Evolutionary conservation across 176 grass and related monocot species (phyloP).

Genomic region (Saccharum spontaneum): DNA sequence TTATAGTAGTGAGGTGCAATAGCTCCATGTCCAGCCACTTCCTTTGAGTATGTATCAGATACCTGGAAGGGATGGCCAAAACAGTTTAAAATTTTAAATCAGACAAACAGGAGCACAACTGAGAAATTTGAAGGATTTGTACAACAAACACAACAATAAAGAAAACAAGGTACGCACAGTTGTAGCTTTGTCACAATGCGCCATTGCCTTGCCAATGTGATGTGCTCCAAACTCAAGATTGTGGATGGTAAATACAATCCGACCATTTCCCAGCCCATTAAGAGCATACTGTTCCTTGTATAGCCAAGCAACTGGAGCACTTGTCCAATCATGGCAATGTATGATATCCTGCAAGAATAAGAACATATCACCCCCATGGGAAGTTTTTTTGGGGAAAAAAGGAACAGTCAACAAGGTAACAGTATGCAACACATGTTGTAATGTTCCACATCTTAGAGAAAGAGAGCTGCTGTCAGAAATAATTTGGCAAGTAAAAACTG

Average conservation of each 20-base stretch:
- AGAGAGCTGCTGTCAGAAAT: neutral
- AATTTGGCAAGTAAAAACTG: neutral
- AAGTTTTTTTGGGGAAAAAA: neutral
- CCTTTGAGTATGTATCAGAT: slow-evolving; percentile 80
- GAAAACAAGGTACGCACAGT: slow-evolving; percentile 62
- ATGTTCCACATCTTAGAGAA: neutral
- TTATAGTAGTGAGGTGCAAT: slow-evolving; percentile 84
- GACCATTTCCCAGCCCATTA: slow-evolving; percentile 64
- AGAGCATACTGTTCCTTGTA: slow-evolving; percentile 82
- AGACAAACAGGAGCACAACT: slow-evolving; percentile 5
- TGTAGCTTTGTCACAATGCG: slow-evolving; percentile 79
- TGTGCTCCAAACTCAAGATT: slow-evolving; percentile 93
- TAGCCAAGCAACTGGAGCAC: slow-evolving; percentile 91
- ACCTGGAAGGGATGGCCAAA: slow-evolving; percentile 54
- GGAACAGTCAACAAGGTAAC: slow-evolving; percentile 6
- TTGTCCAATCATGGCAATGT: slow-evolving; percentile 98
- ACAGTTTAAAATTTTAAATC: slow-evolving; percentile 1
- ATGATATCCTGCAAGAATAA: slow-evolving; percentile 78
- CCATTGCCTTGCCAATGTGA: slow-evolving; percentile 86
- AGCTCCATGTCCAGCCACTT: slow-evolving; percentile 76
- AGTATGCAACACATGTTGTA: neutral
- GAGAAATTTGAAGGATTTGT: slow-evolving; percentile 15
- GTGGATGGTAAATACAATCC: slow-evolving; percentile 94
- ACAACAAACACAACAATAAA: slow-evolving; percentile 18
- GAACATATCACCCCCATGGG: neutral